Base-by-base conservation (phyloP, 2,329 filamentous ascomycete species). In the Colletotrichum sansevieriae region DNA sequence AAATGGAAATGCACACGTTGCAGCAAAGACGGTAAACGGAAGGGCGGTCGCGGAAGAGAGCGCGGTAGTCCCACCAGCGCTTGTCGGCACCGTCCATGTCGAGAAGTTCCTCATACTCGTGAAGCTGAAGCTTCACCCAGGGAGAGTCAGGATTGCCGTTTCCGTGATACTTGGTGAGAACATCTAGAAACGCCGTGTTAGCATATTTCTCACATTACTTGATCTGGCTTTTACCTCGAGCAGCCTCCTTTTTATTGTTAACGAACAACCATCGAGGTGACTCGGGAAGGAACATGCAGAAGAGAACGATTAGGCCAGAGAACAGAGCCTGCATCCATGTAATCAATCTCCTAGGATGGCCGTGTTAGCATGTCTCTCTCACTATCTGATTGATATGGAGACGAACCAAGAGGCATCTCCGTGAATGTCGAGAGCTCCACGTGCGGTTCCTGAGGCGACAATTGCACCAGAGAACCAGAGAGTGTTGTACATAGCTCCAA, bases 401-500 rank as follows among this genome's bases (percentile, higher is more conserved):
- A 84, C 74, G 15, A 77, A 75, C 80, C 81, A 84, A 6, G 79
- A 80, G 47, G 72, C 70, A 55, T 81, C 76, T 15, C 81, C 79
- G 4, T 77, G 73, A 9, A 76, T 72, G 47, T 82, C 79, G 22
- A 81, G 74, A 52, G 76, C 77, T 56, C 84, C 86, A 35, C 83
- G 81, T 10, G 83, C 81, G 4, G 82, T 82, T 43, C 83, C 84
- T n/a, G 81, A 80, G 1, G 85, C 83, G 22, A 86, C 77, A 47
- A 88, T 86, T 44, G 83, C 80, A n/a, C 83, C 83, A 8, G 78
- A 76, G 70, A 82, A 83, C 81, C 82, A 84, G 63, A 80, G 78
- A 20, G 80, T 82, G 72, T 83, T 83, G 75, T 82, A 83, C 71
- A 81, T 75, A 72, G 76, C 78, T 8, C 76, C 76, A 29, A 84